Conservation (phyloP, 1,284 basidiomycete genomes). For the Rhodofomes roseus region DNA sequence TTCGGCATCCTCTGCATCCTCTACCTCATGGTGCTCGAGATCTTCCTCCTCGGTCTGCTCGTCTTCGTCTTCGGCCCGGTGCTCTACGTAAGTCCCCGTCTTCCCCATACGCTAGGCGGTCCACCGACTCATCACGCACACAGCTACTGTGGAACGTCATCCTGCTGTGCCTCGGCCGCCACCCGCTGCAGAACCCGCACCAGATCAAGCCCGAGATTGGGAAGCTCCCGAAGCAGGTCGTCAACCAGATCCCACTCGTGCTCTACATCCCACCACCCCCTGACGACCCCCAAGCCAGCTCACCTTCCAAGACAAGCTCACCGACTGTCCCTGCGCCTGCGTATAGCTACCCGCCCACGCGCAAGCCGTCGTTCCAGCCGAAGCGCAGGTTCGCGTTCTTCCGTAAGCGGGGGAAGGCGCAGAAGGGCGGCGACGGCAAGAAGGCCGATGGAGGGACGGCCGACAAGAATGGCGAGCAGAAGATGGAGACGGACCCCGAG, state of each 20-base stretch:
- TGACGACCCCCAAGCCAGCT: conserved; percentile 30
- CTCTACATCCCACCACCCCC: conserved; percentile 79
- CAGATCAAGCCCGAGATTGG: conserved; percentile 73
- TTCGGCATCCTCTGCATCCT: conserved; percentile 77
- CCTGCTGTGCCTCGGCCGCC: conserved; percentile 70
- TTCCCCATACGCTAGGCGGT: background rate
- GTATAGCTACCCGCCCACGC: conserved; percentile 58
- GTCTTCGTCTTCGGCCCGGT: conserved; percentile 76
- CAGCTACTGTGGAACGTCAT: conserved; percentile 75
- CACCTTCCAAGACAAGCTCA: conserved; percentile 15
- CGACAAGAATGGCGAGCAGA: conserved; percentile 20
- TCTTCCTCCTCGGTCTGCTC: conserved; percentile 65
- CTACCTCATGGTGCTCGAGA: conserved; percentile 72
- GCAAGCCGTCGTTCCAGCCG: conserved; percentile 19
- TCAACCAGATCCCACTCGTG: conserved; percentile 76
- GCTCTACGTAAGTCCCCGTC: conserved; percentile 55
- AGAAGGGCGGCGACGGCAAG: conserved; percentile 14
- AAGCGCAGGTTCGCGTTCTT: conserved; percentile 52
- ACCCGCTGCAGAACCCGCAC: conserved; percentile 67
- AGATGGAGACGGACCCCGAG: conserved; percentile 27
- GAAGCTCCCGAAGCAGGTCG: conserved; percentile 62
- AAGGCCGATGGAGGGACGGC: conserved; percentile 9
- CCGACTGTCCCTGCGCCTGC: conserved; percentile 38
- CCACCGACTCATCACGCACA: background rate
- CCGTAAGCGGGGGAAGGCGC: conserved; percentile 12